phyloP scores from a whole-genome alignment of 2,329 filamentous ascomycete genomes.

The Aspergillus sp. region DNA sequence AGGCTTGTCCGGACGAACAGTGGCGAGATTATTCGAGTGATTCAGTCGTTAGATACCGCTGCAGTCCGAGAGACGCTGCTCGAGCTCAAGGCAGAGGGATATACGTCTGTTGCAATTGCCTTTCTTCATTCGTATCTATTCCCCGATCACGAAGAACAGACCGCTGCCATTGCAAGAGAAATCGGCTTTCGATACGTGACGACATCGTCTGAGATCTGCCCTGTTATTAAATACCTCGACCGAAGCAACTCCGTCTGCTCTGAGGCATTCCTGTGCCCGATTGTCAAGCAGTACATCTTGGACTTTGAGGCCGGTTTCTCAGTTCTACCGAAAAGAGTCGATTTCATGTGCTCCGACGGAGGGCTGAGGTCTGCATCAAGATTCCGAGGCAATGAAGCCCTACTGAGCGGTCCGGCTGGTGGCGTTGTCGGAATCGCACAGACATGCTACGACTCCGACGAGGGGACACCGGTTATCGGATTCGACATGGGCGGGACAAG shows the following conservation, averaged over 20 bases:
- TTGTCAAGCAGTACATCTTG: not conserved
- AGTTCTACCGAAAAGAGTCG: not conserved
- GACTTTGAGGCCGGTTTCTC: not conserved
- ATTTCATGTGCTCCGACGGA: slow-evolving; percentile 53
- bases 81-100: slow-evolving; percentile 65
- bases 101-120: slow-evolving; percentile 80
- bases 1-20: slow-evolving; percentile 55
- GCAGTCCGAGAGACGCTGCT: slow-evolving; percentile 60
- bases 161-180: slow-evolving; percentile 70
- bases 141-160: slow-evolving; percentile 72
- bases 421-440: slow-evolving; percentile 91
- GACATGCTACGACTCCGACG: slow-evolving; percentile 81
- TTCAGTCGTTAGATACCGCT: slow-evolving; percentile 59
- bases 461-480: slow-evolving; percentile 81
- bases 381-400: slow-evolving; percentile 73
- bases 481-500: slow-evolving; percentile 96
- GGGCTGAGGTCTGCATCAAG: slow-evolving; percentile 51
- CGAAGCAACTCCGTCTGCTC: slow-evolving; percentile 61
- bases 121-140: slow-evolving; percentile 89
- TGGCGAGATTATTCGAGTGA: slow-evolving; percentile 64
- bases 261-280: not conserved
- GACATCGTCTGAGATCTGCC: slow-evolving; percentile 75
- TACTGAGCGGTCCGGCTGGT: slow-evolving; percentile 77
- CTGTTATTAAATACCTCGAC: slow-evolving; percentile 76
- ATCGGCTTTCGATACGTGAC: slow-evolving; percentile 75